Evolutionary conservation across 2,329 filamentous ascomycete species (phyloP), one percentile per base, ranked within the genome.

Genomic region (Biscogniauxia marginata): DNA sequence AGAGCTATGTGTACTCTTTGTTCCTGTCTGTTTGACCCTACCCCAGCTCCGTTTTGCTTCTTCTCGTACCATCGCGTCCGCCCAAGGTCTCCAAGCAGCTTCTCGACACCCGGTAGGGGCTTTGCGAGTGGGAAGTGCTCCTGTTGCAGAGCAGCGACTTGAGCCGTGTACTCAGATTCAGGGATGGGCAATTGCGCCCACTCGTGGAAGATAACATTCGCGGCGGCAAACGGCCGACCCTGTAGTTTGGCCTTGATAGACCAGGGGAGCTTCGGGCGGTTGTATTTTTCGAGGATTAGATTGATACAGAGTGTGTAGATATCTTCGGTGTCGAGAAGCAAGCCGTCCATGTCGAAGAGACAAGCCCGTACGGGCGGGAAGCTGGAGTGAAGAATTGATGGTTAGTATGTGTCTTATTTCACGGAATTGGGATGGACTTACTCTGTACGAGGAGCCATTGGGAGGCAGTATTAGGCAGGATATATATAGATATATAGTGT

Each of bases 301-400:
- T 99, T 97, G 59, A 92, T 89, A 74, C 90, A 89, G 22, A 84
- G 71, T 0, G 91, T 95, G 79, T 98, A 98, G 54, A 86, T 74
- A 67, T 98, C 95, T 78, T 98, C 95, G 30, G 90, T 92, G 75
- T 98, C 87, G 70, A 99, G 89, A 19, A 99, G 84, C 34, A 99
- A 87, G 58, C 95, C 95, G 74, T 99, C 95, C 93, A 98, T 97
- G 79, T 99, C 95, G 73, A 99, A 98, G 63, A 99, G 87, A 74
- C 93, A 97, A 65, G 93, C 95, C 65, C 92, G 84, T 57, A 98
- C 82, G 48, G 88, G 86, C 19, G 90, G 89, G 73, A 92, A 87
- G 70, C 88, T 91, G 46, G 18, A 67, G 25, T 22, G 25, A 49
- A 18, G 47, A 45, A 21, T 50, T 22, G n/a, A 3, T 22, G 25